Base-by-base conservation (phyloP, 139 green algal species). In the Chlamydomonas sp. region DNA sequence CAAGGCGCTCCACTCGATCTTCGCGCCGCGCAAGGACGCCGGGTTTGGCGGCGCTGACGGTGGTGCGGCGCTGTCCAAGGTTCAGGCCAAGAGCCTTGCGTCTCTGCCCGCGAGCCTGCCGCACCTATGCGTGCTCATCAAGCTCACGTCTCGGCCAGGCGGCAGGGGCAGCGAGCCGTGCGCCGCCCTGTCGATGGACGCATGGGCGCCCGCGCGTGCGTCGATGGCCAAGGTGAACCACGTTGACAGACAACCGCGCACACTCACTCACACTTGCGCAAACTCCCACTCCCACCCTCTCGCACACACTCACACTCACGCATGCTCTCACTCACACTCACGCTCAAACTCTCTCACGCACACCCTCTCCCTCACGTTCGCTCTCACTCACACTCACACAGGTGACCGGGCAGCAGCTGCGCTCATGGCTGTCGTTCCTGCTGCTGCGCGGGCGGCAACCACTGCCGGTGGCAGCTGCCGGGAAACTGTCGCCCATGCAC, bases 1-100 rank as follows among this genome's bases (percentile, higher is more conserved):
- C 31, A 68, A 68, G 60, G 60, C 60, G 13, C 34, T 68, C 10
- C 60, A 68, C 22, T 22, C 16, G 47, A 33, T 33, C 22, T 65
- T 29, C 57, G 26, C n/a, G 10, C 24, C 26, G 16, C 13, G 20
- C 57, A 35, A 65, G 20, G 57, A 22, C 57, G 26, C 43, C 20
- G 43, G 16, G 20, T 26, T 13, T 54, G 43, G 43, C 16, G 20
- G 20, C 13, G 43, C 43, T 26, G 20, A 13, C 13, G 43, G 16
- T 54, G 16, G 43, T 54, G 20, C 43, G 43, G 16, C 43, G 13
- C 20, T 54, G 20, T 54, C 43, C 43, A 13, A 54, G 43, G n/a
- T n/a, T n/a, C n/a, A n/a, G n/a, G n/a, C n/a, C n/a, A n/a, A n/a
- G n/a, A n/a, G n/a, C n/a, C n/a, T n/a, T n/a, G n/a, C n/a, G n/a